Evolutionary conservation across 1,284 basidiomycete genomes (phyloP), one percentile per base, ranked within the genome.

Genomic region (Thelephora terrestris): DNA sequence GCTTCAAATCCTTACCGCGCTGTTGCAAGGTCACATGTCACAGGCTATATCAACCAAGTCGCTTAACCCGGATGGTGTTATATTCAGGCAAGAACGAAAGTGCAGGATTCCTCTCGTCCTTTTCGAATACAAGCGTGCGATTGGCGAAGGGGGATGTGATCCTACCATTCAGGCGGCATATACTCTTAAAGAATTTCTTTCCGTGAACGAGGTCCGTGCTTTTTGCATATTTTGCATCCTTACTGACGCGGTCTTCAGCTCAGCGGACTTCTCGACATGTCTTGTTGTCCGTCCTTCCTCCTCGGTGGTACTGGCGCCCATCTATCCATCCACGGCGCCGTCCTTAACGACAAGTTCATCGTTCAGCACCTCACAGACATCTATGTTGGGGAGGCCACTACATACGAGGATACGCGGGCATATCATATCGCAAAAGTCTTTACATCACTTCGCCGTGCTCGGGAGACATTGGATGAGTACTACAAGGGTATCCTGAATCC

Each of bases 241-340:
- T 14, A 7, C 29, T 32, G 6, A 32, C 29, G 14, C 29, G 14
- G 9, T 9, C 23, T 40, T 47, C 25, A 47, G 46, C 23, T 20
- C 17, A 20, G 38, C 16, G 12, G 17, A 10, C 23, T 47, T 3
- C 20, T 25, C 47, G 52, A 61, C 12, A 50, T 42, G 23, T 59
- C 52, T 52, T 64, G 62, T 50, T 65, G 61, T 50, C 63, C 62
- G 17, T 56, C 56, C 5, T 59, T 65, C 48, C 39, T 66, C 20
- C 29, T 66, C 25, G 58, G 59, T 18, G 53, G 55, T 16, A 59
- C 48, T 9, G 61, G 63, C 17, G 55, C 62, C 12, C 63, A 56
- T 53, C 37, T 66, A 7, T 43, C 45, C 47, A 49, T 66, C 38
- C 46, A 58, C 32, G 63, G 63, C n/a, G 61, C 49, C 24, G 55